Conservation (phyloP, 345 rosid genomes). For the Angophora floribunda region DNA sequence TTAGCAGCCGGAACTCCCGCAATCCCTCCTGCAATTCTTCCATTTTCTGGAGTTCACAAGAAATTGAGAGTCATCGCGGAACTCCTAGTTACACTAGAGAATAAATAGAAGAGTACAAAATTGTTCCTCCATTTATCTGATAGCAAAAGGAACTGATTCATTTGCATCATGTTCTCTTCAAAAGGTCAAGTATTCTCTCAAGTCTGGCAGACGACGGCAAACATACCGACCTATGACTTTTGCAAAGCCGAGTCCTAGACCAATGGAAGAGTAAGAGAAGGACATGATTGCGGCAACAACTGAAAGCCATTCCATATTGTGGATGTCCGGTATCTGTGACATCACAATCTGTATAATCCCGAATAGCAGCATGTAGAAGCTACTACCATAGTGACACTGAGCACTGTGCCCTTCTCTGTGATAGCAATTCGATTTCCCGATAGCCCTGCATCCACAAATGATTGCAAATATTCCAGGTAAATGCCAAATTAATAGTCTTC, state of each 20-base stretch:
- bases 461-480: background rate
- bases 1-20: conserved; percentile 14
- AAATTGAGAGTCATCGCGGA: conserved; percentile 21
- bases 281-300: conserved; percentile 37
- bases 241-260: conserved; percentile 36
- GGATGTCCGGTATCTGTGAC: conserved; percentile 38
- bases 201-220: background rate
- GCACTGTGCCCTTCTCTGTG: conserved; percentile 36
- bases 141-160: background rate
- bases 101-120: conserved; percentile 20
- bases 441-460: conserved; percentile 18
- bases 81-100: conserved; percentile 24
- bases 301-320: conserved; percentile 37
- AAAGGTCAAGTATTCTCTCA: background rate
- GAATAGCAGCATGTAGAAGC: conserved; percentile 21
- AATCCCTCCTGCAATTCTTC: conserved; percentile 18
- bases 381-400: conserved; percentile 15
- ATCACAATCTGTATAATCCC: conserved; percentile 27
- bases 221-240: conserved; percentile 17
- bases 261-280: conserved; percentile 31
- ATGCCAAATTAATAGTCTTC: background rate
- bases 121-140: background rate
- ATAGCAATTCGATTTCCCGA: conserved; percentile 38
- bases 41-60: conserved; percentile 23
- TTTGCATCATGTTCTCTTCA: background rate